Conservation (phyloP, 31 red algal species). For the Asparagopsis taxiformis region DNA sequence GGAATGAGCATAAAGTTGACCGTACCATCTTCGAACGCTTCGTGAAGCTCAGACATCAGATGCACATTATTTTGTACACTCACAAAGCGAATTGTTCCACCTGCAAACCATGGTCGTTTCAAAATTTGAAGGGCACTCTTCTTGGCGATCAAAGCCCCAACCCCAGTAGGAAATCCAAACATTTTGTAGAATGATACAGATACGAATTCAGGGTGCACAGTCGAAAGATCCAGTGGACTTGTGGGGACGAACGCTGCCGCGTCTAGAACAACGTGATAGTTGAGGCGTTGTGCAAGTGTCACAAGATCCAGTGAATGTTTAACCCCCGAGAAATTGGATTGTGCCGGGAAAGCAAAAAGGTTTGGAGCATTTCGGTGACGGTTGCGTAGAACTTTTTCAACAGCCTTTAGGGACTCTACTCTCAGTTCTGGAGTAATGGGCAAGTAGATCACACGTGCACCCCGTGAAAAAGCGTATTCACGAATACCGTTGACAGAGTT, state of each 20-base stretch:
- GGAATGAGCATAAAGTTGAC: constrained; percentile 52
- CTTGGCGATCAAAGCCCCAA: constrained; percentile 48
- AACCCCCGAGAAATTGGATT: constrained; percentile 71
- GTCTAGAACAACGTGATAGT: constrained; percentile 30
- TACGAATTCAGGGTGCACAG: constrained; percentile 34
- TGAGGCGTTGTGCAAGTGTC: background rate
- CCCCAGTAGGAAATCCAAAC: constrained; percentile 64
- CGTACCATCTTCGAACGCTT: constrained; percentile 60
- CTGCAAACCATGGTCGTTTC: constrained; percentile 53
- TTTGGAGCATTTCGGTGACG: constrained; percentile 4
- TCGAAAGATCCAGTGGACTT: constrained; percentile 25
- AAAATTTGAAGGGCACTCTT: constrained; percentile 35
- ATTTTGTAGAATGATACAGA: constrained; percentile 72
- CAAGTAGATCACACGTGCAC: background rate
- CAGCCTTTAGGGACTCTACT: background rate
- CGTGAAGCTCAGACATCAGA: constrained; percentile 8
- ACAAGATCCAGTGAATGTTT: constrained; percentile 37
- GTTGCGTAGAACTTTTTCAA: background rate
- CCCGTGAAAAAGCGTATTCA: too few relatives aligned
- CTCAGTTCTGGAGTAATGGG: constrained; percentile 1
- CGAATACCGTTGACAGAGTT: too few relatives aligned
- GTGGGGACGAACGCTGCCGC: constrained; percentile 55
- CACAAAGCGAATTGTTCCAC: constrained; percentile 46
- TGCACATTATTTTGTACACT: constrained; percentile 21
- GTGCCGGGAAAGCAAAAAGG: constrained; percentile 57